Base-by-base conservation (phyloP, 768 basidiomycete species). In the Exidia glandulosa region DNA sequence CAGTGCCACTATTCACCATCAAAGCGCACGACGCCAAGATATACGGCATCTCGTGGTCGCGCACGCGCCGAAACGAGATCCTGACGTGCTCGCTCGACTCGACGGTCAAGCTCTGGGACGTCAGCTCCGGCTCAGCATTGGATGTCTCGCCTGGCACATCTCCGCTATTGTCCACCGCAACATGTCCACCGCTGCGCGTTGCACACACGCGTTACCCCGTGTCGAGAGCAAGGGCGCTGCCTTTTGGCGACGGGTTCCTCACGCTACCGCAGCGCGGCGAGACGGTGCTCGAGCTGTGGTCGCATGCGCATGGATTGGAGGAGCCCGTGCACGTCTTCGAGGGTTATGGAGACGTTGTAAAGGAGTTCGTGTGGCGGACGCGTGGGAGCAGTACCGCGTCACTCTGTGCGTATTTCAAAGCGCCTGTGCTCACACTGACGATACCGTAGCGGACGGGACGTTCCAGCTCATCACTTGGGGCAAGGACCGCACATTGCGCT, bases 41-140 rank as follows among this genome's bases (percentile, higher is more conserved):
- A 50, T 97, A 99, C 63, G 96, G 96, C 2, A 93, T 99, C 58
- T 95, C 98, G 72, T 99, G 95, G 94, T 86, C 91, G 6, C 85
- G 91, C 57, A 75, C 79, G 19, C 73, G 77, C 45, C 74, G 78
- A n/a, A 79, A 86, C 65, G 87, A 94, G 69, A 79, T 99, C 34
- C 84, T 95, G 9, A 97, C 95, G 1, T 99, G 96, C 68, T 94
- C 94, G 0, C 77, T 98, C 0, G 95, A 97, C 76, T 91, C 88
- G 69, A 87, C 89, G 0, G 89, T 97, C 75, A 96, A 96, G 70
- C 78, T 86, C 16, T 92, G 92, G 90, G 80, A 88, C 58, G 63
- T 67, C 29, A 67, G 27, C 13, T 31, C 25, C 50, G 25, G 50
- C 4, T 61, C 70, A n/a, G n/a, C n/a, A n/a, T n/a, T n/a, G n/a